Evolutionary conservation across 371 early-diverging fungal genomes (phyloP).

Genomic region (Blakeslea trispora): DNA sequence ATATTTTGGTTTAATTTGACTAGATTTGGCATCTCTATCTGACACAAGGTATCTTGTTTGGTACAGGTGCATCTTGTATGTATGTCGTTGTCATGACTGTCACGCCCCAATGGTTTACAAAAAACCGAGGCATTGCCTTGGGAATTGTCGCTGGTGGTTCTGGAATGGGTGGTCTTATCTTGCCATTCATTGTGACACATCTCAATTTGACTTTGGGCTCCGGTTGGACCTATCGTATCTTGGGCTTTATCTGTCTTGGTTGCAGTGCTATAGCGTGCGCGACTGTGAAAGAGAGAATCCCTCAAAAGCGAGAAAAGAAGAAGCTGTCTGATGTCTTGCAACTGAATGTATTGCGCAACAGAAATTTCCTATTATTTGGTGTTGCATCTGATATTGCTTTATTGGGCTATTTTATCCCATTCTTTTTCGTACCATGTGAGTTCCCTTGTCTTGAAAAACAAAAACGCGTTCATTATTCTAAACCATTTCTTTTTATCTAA

Average conservation of each 20-base stretch:
- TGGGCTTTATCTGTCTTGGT: conserved; percentile 50
- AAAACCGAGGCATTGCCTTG: conserved; percentile 67
- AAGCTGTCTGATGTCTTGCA: conserved; percentile 12
- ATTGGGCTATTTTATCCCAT: conserved; percentile 33
- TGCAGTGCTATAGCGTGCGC: conserved; percentile 19
- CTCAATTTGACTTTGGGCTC: conserved; percentile 58
- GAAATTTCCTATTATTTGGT: conserved; percentile 23
- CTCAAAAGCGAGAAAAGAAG: conserved; percentile 11
- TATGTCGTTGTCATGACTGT: conserved; percentile 40
- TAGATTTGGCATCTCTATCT: conserved; percentile 39
- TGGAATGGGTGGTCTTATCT: conserved; percentile 76
- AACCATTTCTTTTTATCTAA: too few species aligned
- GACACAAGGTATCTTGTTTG: conserved; percentile 33
- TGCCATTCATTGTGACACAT: conserved; percentile 64
- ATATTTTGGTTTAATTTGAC: too few species aligned
- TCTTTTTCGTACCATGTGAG: conserved; percentile 34
- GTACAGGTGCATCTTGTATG: conserved; percentile 48
- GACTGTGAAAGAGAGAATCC: conserved; percentile 41
- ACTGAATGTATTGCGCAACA: conserved; percentile 5
- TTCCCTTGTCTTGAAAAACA: too few species aligned
- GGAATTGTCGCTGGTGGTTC: conserved; percentile 82
- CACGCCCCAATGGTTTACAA: conserved; percentile 76
- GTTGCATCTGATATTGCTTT: conserved; percentile 26
- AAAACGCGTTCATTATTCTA: too few species aligned
- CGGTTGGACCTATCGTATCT: conserved; percentile 59